A percentile compares a stretch with the other conserved stretches of the same genome.
Conservation (phyloP, 352 stramenopile genomes). For the Hyaloperonospora arabidopsidis region DNA sequence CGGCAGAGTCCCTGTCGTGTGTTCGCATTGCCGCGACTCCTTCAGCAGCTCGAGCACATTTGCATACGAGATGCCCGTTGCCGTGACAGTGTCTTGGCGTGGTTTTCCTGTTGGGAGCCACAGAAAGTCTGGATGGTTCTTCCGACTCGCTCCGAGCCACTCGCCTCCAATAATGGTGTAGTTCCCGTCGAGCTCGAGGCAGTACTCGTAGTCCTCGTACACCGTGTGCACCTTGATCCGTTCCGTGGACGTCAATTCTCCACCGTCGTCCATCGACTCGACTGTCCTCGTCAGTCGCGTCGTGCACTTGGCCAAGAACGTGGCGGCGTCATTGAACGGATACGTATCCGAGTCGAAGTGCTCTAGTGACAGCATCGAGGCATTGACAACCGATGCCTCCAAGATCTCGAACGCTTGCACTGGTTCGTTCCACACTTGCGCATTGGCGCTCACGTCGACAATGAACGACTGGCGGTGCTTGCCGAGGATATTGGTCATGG, state of each 20-base stretch:
- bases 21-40: constrained; percentile 13
- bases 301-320: constrained; percentile 36
- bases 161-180: constrained; percentile 39
- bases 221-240: constrained; percentile 27
- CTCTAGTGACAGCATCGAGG: constrained; percentile 10
- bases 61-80: constrained; percentile 18
- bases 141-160: constrained; percentile 25
- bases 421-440: constrained; percentile 53
- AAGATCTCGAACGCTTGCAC: constrained; percentile 39
- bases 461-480: constrained; percentile 38
- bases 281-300: constrained; percentile 39
- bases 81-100: constrained; percentile 17
- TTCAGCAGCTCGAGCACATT: constrained; percentile 17
- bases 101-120: constrained; percentile 31
- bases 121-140: constrained; percentile 36
- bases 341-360: constrained; percentile 33
- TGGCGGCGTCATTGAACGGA: constrained; percentile 38
- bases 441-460: constrained; percentile 32
- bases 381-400: constrained; percentile 24
- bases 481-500: constrained; percentile 39
- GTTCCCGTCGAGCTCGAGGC: constrained; percentile 33
- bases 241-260: constrained; percentile 24
- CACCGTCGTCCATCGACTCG: constrained; percentile 37
- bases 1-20: constrained; percentile 18
- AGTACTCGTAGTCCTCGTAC: constrained; percentile 35